Conservation (phyloP, 768 basidiomycete genomes). For the Tricholoma hemisulphureum region DNA sequence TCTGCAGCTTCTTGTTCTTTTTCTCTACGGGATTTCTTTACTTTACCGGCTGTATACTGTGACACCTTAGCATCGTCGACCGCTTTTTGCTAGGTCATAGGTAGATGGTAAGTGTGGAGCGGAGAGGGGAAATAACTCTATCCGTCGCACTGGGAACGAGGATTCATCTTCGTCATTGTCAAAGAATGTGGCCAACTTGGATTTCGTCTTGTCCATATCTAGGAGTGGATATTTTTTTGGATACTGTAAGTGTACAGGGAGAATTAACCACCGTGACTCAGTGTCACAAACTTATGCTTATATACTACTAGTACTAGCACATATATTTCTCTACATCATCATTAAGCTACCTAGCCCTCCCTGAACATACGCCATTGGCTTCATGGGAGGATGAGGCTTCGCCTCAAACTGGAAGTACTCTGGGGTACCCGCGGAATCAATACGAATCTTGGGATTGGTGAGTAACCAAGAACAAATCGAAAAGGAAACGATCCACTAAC, state of each 20-base stretch:
- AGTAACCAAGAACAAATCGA: constrained; percentile 3
- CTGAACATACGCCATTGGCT: constrained; percentile 87
- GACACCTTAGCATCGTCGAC: constrained; percentile 84
- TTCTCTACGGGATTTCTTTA: constrained; percentile 87
- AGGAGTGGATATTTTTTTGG: background rate
- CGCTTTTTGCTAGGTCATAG: constrained; percentile 71
- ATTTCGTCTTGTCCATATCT: constrained; percentile 65
- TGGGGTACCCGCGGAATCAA: constrained; percentile 72
- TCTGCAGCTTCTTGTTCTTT: constrained; percentile 92
- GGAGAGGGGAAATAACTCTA: constrained; percentile 58
- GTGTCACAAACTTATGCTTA: too few relatives aligned
- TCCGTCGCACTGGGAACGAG: constrained; percentile 90
- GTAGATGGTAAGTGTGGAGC: constrained; percentile 61
- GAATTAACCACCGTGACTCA: too few relatives aligned
- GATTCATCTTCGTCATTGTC: constrained; percentile 82
- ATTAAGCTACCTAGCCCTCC: constrained; percentile 67
- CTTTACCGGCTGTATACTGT: constrained; percentile 81
- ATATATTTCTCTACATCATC: constrained; percentile 57
- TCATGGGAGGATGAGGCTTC: constrained; percentile 83
- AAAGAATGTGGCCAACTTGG: constrained; percentile 77
- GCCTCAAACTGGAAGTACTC: constrained; percentile 84
- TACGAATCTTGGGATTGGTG: constrained; percentile 60
- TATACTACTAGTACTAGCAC: too few relatives aligned
- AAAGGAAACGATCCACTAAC: constrained; percentile 42
- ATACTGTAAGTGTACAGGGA: background rate